These are phyloP conservation scores for Yamadazyma taylorii DNA, from an alignment of 1,139 yeast species.

Conservation along the genomic window DNA sequence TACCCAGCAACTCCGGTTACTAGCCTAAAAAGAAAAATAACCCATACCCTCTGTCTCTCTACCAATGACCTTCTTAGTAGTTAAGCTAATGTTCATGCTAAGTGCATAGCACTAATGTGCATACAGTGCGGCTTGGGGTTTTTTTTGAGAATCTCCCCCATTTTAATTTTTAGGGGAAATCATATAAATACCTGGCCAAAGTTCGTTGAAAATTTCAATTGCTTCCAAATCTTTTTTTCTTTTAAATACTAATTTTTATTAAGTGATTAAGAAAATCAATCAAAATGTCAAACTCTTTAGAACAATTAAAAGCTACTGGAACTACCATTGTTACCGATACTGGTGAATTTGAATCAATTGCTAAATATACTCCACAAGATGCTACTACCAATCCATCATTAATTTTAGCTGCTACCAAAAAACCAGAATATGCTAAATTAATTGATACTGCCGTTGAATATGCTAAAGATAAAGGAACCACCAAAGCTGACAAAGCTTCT, in stretches of 20 bases:
- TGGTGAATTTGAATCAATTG: slow-evolving; percentile 97
- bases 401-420: slow-evolving; percentile 93
- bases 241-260: neutral
- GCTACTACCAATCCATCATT: slow-evolving; percentile 99
- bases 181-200: too few relatives aligned
- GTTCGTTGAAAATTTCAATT: neutral
- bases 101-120: too few relatives aligned
- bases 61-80: too few relatives aligned
- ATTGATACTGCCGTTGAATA: slow-evolving; percentile 89
- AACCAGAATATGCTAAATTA: slow-evolving; percentile 83
- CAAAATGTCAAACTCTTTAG: slow-evolving; percentile 66
- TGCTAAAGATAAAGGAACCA: slow-evolving; percentile 67
- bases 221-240: neutral
- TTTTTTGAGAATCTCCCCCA: too few relatives aligned
- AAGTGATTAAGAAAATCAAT: neutral
- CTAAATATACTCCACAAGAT: slow-evolving; percentile 97
- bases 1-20: too few relatives aligned
- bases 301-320: slow-evolving; percentile 91
- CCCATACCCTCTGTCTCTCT: too few relatives aligned
- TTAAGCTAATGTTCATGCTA: too few relatives aligned
- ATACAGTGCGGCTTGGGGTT: too few relatives aligned
- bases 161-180: too few relatives aligned
- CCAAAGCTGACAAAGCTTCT: slow-evolving; percentile 51
- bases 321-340: slow-evolving; percentile 97
- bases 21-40: too few relatives aligned